These are phyloP conservation scores for Geranium incanum DNA, from an alignment of 441 rosid genomes.

Conservation along the genomic window DNA sequence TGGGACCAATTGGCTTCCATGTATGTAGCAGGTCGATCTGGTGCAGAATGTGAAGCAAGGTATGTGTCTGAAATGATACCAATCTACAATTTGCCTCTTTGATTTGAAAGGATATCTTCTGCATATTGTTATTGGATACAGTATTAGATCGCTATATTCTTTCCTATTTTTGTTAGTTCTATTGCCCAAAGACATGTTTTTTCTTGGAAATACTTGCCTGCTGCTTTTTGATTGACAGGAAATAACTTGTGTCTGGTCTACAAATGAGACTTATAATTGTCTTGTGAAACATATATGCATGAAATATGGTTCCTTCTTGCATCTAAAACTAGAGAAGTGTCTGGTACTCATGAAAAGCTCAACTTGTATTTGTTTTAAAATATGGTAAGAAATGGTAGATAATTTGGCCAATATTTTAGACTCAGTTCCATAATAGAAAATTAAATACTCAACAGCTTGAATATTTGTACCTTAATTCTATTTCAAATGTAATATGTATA, in stretches of 20 bases:
- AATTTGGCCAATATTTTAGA: not conserved
- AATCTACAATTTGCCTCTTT: not conserved
- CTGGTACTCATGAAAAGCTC: not conserved
- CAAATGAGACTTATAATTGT: not conserved
- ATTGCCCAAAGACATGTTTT: not conserved
- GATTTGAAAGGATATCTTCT: constrained; percentile 1
- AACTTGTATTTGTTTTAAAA: not conserved
- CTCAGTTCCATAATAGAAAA: not conserved
- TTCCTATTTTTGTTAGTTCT: not conserved
- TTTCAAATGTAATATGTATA: not conserved
- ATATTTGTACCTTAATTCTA: constrained; percentile 1
- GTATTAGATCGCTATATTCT: not conserved
- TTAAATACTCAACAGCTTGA: not conserved
- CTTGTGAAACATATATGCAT: not conserved
- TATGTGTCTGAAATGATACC: constrained; percentile 25
- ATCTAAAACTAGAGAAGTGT: not conserved
- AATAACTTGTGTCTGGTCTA: not conserved
- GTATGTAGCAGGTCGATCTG: constrained; percentile 49
- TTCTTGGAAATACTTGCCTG: not conserved
- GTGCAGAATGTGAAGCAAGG: constrained; percentile 89
- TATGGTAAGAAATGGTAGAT: not conserved
- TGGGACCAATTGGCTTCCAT: constrained; percentile 76
- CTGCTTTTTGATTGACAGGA: not conserved
- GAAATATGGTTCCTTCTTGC: not conserved
- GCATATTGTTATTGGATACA: not conserved